Conservation (phyloP, 2,329 filamentous ascomycete species). For the Pleurostoma richardsiae region DNA sequence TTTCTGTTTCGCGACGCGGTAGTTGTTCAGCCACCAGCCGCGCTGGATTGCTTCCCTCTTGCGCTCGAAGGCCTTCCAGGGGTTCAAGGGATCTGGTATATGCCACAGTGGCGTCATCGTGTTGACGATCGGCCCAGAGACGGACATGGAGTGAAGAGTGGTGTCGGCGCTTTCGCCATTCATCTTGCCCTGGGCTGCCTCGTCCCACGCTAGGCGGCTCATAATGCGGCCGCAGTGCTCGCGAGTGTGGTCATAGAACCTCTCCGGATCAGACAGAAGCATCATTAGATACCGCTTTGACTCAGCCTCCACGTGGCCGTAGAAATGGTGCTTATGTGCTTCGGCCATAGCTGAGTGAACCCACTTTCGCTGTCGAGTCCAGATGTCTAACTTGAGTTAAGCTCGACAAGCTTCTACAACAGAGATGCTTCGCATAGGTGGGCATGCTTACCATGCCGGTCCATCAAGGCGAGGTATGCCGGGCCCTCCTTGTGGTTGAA, state of each 20-base stretch:
- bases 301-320: constrained; percentile 42
- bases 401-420: neutral
- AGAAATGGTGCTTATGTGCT: constrained; percentile 33
- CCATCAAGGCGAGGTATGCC: constrained; percentile 44
- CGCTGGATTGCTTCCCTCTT: constrained; percentile 36
- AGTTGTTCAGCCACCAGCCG: constrained; percentile 39
- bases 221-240: constrained; percentile 46
- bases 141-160: constrained; percentile 45
- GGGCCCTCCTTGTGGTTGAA: constrained; percentile 43
- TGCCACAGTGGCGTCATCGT: constrained; percentile 43
- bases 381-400: constrained; percentile 28
- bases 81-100: constrained; percentile 36
- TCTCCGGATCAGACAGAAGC: constrained; percentile 37
- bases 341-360: constrained; percentile 40
- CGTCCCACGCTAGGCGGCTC: constrained; percentile 44
- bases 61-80: constrained; percentile 41
- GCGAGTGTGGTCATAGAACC: constrained; percentile 38
- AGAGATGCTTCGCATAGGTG: neutral
- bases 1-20: constrained; percentile 32
- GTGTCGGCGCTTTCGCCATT: constrained; percentile 41
- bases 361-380: constrained; percentile 46
- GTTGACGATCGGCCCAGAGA: constrained; percentile 46
- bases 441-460: constrained; percentile 34
- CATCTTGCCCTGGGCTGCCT: constrained; percentile 36
- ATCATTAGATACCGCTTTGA: constrained; percentile 39